phyloP scores from a whole-genome alignment of 768 basidiomycete genomes.

The Lyophyllum decastes region DNA sequence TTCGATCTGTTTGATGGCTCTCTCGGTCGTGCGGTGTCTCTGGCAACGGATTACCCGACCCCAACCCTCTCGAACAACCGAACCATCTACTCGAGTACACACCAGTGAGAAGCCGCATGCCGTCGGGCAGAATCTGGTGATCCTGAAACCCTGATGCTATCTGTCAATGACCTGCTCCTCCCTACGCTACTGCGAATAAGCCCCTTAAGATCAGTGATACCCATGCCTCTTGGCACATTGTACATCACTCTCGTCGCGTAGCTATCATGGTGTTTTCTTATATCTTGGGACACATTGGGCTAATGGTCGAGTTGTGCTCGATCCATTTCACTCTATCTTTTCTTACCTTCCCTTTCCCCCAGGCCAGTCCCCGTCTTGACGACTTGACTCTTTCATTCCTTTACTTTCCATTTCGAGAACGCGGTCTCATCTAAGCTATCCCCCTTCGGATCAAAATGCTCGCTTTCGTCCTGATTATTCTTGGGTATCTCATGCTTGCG shows the following conservation, averaged over 20 bases:
- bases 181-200: not conserved
- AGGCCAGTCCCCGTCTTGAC: conserved; percentile 5
- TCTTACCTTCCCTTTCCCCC: not conserved
- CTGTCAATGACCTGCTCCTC: not conserved
- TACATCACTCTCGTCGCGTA: not conserved
- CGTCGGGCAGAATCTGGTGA: not conserved
- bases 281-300: not conserved
- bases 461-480: conserved; percentile 1
- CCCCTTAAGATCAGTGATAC: not conserved
- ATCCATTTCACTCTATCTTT: not conserved
- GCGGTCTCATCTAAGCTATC: not conserved
- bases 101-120: too few species aligned
- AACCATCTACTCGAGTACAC: too few species aligned
- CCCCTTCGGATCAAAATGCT: conserved; percentile 4
- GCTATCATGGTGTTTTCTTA: not conserved
- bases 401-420: not conserved
- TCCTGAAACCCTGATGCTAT: conserved; percentile 1
- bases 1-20: not conserved
- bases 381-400: not conserved
- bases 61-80: too few species aligned
- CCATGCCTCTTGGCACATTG: not conserved
- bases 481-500: conserved; percentile 5
- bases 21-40: too few species aligned
- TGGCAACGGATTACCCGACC: too few species aligned
- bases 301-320: not conserved